These are phyloP conservation scores for Elongisporangium prolatum DNA, from an alignment of 352 stramenopile species.

Conservation along the genomic window DNA sequence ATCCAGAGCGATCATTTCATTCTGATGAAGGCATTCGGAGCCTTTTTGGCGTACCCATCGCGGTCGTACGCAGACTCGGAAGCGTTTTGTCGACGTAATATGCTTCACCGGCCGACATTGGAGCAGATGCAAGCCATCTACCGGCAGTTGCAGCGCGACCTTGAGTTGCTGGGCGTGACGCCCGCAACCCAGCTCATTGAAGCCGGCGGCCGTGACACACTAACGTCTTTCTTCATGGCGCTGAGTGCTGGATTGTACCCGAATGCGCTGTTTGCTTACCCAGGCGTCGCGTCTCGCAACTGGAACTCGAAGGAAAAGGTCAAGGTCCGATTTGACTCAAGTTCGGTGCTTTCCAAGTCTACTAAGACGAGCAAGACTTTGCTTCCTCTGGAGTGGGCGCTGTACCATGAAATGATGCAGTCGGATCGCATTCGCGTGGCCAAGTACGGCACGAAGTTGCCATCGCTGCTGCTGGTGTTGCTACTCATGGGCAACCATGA, in stretches of 20 bases:
- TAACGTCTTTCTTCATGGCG: conserved; percentile 56
- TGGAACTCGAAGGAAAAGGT: conserved; percentile 82
- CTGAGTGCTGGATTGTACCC: conserved; percentile 70
- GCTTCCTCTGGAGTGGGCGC: conserved; percentile 52
- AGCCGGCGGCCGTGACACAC: neutral
- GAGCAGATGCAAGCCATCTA: conserved; percentile 70
- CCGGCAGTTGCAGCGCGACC: conserved; percentile 56
- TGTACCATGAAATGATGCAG: conserved; percentile 87
- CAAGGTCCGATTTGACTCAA: conserved; percentile 62
- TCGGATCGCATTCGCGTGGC: conserved; percentile 57
- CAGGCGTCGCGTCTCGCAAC: conserved; percentile 35
- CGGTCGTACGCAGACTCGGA: conserved; percentile 34
- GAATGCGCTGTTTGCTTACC: conserved; percentile 55
- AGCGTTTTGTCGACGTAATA: conserved; percentile 53
- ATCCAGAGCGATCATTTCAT: conserved; percentile 74
- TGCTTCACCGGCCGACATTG: conserved; percentile 56
- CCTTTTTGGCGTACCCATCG: conserved; percentile 38
- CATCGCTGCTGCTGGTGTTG: conserved; percentile 47
- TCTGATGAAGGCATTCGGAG: conserved; percentile 58
- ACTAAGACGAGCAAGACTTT: conserved; percentile 19
- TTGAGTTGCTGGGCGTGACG: conserved; percentile 46
- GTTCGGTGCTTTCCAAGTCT: conserved; percentile 41
- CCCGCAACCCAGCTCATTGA: conserved; percentile 35
- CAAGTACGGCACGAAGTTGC: conserved; percentile 68
- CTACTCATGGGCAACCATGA: conserved; percentile 54